Evolutionary conservation across 164 flowering plant genomes (phyloP), one percentile per base, ranked within the genome.

Genomic region (Taxillus chinensis): DNA sequence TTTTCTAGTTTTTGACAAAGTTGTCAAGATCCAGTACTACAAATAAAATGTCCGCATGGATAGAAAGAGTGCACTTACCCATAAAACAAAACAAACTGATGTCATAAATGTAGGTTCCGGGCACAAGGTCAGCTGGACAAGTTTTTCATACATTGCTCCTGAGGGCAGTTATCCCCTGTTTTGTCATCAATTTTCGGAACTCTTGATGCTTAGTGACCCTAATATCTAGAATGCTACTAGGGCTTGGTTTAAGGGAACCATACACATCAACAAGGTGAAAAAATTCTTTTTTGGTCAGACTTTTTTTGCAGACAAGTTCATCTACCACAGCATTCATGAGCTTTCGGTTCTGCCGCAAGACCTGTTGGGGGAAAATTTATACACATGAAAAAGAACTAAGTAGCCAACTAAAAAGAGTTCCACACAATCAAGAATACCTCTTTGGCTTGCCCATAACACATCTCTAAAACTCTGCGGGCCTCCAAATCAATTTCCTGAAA

Each of bases 401-500:
- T 3, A 37, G 50, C 39, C 16, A 5, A 27, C 5, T 49, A 51
- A 38, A 46, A 17, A 15, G 0, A 0, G 1, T 55, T 53, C 41
- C 11, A 38, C 55, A 45, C 41, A 27, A 64, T 3, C 17, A 41
- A 45, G 40, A 9, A 14, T 83, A 92, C 96, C 98, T 79, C 80
- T 79, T 92, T 92, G 62, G 96, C 85, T 43, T 83, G 83, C 55
- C 75, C 80, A 71, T 92, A 88, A 63, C 98, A 88, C 55, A 62
- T 58, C 62, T 84, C 72, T 59, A 88, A 64, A 71, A 90, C 82
- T 39, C 75, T 65, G 69, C 76, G 51, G 12, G 98, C 96, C 74
- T 92, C 96, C 67, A 72, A 54, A 79, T 92, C 98, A 63, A 90
- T 82, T 45, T 86, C 93, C 98, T 92, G 82, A 60, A 38, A 8